Evolutionary conservation across 2,329 filamentous ascomycete genomes (phyloP).

Genomic region (Talaromyces funiculosus): DNA sequence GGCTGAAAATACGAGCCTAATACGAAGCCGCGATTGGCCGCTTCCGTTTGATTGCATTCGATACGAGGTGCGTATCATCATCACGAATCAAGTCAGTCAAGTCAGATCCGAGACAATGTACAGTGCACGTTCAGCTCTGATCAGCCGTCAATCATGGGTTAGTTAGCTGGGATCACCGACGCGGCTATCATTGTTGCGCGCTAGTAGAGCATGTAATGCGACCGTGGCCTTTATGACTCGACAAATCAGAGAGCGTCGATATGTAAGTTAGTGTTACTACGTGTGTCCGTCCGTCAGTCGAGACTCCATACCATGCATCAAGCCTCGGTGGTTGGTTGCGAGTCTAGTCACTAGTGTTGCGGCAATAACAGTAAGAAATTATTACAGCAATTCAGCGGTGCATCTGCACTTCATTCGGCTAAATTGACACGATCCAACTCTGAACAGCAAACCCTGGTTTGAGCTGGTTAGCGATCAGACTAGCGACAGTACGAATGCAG

Average conservation of each 20-base stretch:
- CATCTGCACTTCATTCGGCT: neutral
- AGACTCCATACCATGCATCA: neutral
- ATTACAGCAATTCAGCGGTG: too few species aligned
- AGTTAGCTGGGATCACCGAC: neutral
- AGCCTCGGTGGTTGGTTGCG: too few species aligned
- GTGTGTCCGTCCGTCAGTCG: neutral
- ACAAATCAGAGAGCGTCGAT: neutral
- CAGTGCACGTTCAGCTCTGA: neutral
- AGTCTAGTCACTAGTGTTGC: neutral
- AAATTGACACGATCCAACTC: neutral
- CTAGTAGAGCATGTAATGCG: neutral
- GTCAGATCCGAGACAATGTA: neutral
- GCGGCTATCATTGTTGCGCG: neutral
- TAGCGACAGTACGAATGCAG: neutral
- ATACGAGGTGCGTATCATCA: neutral
- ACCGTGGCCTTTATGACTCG: neutral
- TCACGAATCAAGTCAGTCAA: neutral
- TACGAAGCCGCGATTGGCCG: neutral
- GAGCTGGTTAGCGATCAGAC: neutral
- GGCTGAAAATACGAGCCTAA: neutral
- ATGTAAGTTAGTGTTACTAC: too few species aligned
- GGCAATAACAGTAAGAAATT: too few species aligned
- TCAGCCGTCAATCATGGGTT: neutral
- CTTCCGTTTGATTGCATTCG: neutral
- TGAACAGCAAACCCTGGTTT: neutral